These are phyloP conservation scores for Cucurbita ficifolia DNA, from an alignment of 306 rosid genomes.

Conservation along the genomic window DNA sequence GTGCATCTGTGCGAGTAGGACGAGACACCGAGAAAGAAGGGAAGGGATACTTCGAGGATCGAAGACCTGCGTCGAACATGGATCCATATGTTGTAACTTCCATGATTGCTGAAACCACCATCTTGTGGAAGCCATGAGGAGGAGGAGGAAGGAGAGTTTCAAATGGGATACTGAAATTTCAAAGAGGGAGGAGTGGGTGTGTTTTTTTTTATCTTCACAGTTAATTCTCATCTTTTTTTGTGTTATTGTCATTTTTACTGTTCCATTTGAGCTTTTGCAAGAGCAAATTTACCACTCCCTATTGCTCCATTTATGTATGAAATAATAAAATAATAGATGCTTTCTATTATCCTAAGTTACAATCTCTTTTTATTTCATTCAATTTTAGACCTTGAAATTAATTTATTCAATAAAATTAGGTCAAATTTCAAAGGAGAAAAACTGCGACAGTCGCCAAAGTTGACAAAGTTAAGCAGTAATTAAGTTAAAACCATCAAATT, in stretches of 20 bases:
- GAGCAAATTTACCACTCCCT: neutral
- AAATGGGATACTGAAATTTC: neutral
- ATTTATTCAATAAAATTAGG: neutral
- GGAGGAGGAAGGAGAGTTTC: neutral
- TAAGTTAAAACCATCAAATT: too few relatives aligned
- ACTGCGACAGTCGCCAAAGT: neutral
- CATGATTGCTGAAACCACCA: conserved; percentile 84
- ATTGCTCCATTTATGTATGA: neutral
- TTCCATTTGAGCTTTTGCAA: neutral
- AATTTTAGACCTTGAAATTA: too few relatives aligned
- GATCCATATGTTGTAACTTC: conserved; percentile 93
- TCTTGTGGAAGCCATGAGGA: conserved; percentile 67
- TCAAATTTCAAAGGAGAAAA: neutral
- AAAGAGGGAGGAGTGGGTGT: neutral
- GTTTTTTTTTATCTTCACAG: neutral
- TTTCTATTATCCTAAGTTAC: neutral
- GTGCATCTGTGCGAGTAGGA: conserved; percentile 89
- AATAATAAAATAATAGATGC: neutral
- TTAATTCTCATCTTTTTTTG: neutral
- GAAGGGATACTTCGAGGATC: conserved; percentile 87
- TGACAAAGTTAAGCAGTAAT: neutral
- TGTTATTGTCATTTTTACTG: neutral
- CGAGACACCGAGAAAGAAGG: conserved; percentile 91
- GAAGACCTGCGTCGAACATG: conserved; percentile 99
- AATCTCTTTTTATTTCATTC: too few relatives aligned